Evolutionary conservation across 139 green algal genomes (phyloP).

Genomic region (Pedinophyceae sp.): DNA sequence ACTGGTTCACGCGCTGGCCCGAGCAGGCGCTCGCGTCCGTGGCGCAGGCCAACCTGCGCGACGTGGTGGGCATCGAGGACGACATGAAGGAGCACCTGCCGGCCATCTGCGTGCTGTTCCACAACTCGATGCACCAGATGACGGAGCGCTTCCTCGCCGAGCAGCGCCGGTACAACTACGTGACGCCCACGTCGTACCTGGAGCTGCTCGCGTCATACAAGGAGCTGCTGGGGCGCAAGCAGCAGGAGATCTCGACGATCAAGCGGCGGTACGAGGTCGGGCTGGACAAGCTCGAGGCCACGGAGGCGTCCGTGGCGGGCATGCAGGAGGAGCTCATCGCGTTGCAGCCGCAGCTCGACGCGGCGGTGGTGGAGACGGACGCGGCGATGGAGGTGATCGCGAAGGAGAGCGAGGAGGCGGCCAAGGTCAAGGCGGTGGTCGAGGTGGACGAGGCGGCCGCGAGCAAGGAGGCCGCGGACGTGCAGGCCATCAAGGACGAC

Average conservation of each 20-base stretch:
- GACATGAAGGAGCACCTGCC: slow-evolving; percentile 19
- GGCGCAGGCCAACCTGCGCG: slow-evolving; percentile 14
- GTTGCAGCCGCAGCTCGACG: slow-evolving; percentile 21
- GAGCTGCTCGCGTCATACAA: slow-evolving; percentile 34
- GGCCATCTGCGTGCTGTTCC: slow-evolving; percentile 46
- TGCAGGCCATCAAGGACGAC: slow-evolving; percentile 21
- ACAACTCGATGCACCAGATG: slow-evolving; percentile 30
- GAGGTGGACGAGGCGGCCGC: slow-evolving; percentile 12
- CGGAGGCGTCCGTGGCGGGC: slow-evolving; percentile 7
- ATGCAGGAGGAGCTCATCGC: slow-evolving; percentile 19
- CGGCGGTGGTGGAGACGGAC: slow-evolving; percentile 27
- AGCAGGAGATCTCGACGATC: slow-evolving; percentile 9
- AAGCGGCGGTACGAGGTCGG: slow-evolving; percentile 21
- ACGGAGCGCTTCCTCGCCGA: slow-evolving; percentile 14
- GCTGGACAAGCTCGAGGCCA: slow-evolving; percentile 12
- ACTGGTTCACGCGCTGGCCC: slow-evolving; percentile 45
- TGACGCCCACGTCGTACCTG: slow-evolving; percentile 49
- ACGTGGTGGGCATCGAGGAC: slow-evolving; percentile 7
- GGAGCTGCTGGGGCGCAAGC: slow-evolving; percentile 13
- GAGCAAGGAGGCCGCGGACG: slow-evolving; percentile 6
- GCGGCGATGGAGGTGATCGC: slow-evolving; percentile 26
- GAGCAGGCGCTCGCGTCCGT: slow-evolving; percentile 23
- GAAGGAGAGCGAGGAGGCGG: slow-evolving; percentile 23
- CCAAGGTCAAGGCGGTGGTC: slow-evolving; percentile 21
- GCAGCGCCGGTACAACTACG: slow-evolving; percentile 35